These are phyloP conservation scores for Hymenoscyphus repandus DNA, from an alignment of 2,329 filamentous ascomycete species.

Conservation along the genomic window DNA sequence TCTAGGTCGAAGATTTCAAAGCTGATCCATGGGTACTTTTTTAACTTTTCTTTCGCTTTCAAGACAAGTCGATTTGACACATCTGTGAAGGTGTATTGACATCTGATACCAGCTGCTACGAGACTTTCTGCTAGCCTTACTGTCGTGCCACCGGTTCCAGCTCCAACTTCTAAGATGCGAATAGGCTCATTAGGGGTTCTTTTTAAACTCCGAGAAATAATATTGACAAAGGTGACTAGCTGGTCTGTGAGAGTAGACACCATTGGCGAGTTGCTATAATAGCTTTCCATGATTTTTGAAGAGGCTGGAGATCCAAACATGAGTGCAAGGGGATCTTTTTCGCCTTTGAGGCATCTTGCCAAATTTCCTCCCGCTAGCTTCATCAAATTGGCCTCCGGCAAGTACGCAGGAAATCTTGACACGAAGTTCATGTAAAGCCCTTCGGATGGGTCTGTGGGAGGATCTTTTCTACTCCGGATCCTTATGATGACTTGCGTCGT, in stretches of 20 bases:
- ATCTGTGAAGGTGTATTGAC: conserved; percentile 42
- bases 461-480: too few relatives aligned
- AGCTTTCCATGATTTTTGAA: conserved; percentile 19
- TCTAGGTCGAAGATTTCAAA: not conserved
- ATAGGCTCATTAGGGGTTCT: conserved; percentile 20
- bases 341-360: conserved; percentile 20
- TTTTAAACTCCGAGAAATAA: conserved; percentile 7
- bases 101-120: conserved; percentile 12
- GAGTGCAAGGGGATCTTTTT: conserved; percentile 19
- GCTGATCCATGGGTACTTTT: conserved; percentile 17
- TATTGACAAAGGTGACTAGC: conserved; percentile 14
- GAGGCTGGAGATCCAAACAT: conserved; percentile 22
- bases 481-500: not conserved
- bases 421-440: conserved; percentile 25
- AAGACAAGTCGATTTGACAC: conserved; percentile 31
- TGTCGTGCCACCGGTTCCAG: conserved; percentile 40
- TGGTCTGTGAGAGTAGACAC: conserved; percentile 4
- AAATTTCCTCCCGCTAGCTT: conserved; percentile 15
- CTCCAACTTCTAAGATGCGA: conserved; percentile 40
- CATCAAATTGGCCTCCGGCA: conserved; percentile 18
- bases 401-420: conserved; percentile 30
- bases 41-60: conserved; percentile 18
- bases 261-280: conserved; percentile 25
- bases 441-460: not conserved
- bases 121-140: conserved; percentile 29